Evolutionary conservation across 345 rosid species (phyloP).

Genomic region (Camelina sativa): DNA sequence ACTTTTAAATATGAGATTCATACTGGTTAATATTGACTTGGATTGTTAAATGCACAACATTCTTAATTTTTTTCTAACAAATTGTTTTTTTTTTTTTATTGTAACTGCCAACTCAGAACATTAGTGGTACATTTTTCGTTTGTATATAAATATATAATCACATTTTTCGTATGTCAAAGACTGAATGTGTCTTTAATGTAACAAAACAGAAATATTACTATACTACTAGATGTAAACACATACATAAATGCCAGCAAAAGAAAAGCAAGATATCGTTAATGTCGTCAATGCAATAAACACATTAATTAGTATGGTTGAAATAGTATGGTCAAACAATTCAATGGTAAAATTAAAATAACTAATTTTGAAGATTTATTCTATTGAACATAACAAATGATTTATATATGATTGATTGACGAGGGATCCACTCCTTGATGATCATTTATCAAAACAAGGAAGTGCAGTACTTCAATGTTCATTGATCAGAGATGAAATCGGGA

Average conservation of each 20-base stretch:
- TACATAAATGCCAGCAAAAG: not conserved
- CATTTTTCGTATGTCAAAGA: too few species aligned
- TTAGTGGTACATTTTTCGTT: not conserved
- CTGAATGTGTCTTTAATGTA: not conserved
- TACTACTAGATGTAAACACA: not conserved
- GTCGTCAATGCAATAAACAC: not conserved
- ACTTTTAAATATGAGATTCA: not conserved
- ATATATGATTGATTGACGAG: slow-evolving; percentile 10
- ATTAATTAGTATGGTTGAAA: slow-evolving; percentile 1
- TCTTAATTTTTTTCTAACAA: not conserved
- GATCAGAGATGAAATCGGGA: not conserved
- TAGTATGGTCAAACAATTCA: slow-evolving; percentile 12
- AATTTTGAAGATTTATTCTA: not conserved
- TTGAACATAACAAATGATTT: not conserved
- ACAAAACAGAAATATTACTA: not conserved
- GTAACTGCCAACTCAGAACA: not conserved
- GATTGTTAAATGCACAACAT: not conserved
- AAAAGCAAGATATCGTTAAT: not conserved
- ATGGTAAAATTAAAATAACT: slow-evolving; percentile 1
- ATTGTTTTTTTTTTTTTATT: not conserved
- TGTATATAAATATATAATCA: not conserved
- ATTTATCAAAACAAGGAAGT: not conserved
- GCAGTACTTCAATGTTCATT: slow-evolving; percentile 5
- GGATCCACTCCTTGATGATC: slow-evolving; percentile 6
- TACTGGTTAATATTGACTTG: not conserved